Percentiles rank a stretch among this genome's conserved stretches.
Conservation (phyloP, 2,329 filamentous ascomycete species). For the Ilyonectria sp. region DNA sequence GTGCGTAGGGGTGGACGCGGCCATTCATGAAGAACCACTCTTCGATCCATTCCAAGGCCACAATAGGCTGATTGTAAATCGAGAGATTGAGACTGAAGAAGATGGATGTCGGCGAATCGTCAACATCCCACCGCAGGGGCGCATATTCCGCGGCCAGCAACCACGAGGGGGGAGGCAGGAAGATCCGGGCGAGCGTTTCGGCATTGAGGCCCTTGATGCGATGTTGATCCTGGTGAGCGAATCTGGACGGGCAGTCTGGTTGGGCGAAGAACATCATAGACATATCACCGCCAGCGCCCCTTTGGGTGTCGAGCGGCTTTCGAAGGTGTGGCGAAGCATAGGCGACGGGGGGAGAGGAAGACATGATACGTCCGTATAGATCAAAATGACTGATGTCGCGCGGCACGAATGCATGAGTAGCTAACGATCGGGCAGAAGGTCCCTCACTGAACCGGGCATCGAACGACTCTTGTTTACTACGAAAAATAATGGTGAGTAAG, state of each 20-base stretch:
- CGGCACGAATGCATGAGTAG: not conserved
- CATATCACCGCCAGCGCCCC: slow-evolving; percentile 1
- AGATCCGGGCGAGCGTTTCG: not conserved
- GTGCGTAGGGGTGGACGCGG: too few species aligned
- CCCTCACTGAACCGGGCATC: not conserved
- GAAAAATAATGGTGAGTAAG: not conserved
- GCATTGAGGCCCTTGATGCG: not conserved
- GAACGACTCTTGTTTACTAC: not conserved
- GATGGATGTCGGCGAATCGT: not conserved
- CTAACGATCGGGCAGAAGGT: not conserved
- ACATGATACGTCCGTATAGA: not conserved
- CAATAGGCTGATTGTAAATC: too few species aligned
- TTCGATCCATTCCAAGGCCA: too few species aligned
- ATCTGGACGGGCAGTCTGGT: not conserved
- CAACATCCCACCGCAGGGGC: not conserved
- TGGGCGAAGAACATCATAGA: slow-evolving; percentile 4
- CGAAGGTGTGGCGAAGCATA: not conserved
- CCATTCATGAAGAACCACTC: too few species aligned
- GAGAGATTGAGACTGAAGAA: not conserved
- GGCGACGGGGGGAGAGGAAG: not conserved
- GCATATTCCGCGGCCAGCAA: not conserved
- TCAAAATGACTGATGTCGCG: not conserved
- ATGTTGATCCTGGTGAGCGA: not conserved
- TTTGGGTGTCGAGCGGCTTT: slow-evolving; percentile 4
- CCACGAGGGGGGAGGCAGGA: not conserved